phyloP scores from a whole-genome alignment of 148 eudicot species.

The Rhododendron henanense region DNA sequence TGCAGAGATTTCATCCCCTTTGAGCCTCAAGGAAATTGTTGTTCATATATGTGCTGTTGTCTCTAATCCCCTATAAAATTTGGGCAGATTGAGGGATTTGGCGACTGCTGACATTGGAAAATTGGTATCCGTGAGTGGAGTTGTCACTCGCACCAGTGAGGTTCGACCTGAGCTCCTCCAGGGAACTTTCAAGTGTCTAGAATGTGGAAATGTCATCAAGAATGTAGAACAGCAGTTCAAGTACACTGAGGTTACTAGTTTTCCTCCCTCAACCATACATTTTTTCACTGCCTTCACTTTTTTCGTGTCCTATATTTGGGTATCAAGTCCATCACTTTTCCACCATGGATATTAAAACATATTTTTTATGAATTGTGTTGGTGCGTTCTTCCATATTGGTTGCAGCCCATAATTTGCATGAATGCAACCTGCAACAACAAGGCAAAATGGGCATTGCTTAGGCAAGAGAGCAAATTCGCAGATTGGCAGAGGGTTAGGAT shows the following conservation, averaged over 20 bases:
- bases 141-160: conserved; percentile 95
- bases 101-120: conserved; percentile 77
- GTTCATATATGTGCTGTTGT: neutral
- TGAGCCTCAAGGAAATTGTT: neutral
- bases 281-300: neutral
- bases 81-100: conserved; percentile 73
- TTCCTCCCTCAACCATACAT: neutral
- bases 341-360: neutral
- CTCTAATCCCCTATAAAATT: neutral
- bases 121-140: conserved; percentile 84
- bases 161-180: conserved; percentile 94
- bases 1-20: neutral
- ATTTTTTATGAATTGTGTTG: neutral
- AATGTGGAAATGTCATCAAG: conserved; percentile 69
- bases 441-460: conserved; percentile 69
- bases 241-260: conserved; percentile 74
- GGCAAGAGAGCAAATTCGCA: conserved; percentile 94
- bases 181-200: conserved; percentile 91
- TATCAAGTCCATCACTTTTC: neutral
- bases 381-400: neutral
- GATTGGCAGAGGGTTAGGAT: conserved; percentile 99
- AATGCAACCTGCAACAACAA: conserved; percentile 78
- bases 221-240: conserved; percentile 94
- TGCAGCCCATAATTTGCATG: conserved; percentile 88
- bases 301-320: neutral